Evolutionary conservation across 129 eudicot species (phyloP), one percentile per base, ranked within the genome.

Genomic region (Flaveria brownii): DNA sequence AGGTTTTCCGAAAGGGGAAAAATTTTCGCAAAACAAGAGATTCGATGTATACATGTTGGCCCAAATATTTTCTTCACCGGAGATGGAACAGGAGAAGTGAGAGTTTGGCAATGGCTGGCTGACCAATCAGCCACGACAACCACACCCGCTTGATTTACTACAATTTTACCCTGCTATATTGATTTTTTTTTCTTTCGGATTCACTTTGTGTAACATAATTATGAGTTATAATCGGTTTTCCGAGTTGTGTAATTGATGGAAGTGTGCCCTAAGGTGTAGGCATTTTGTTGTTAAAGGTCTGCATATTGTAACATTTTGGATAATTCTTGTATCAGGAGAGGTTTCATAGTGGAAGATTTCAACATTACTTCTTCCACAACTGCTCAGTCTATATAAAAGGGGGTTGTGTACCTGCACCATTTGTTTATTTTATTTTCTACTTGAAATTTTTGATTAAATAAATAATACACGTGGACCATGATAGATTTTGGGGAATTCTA

Each of bases 21-120:
- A 82, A 88, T 94, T 70, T 87, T 62, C 20, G 79, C 96, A 12
- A 94, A 86, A 73, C 81, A 91, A 79, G 96, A 91, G 77, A 86
- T 91, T 17, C 87, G 97, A 60, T 76, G 85, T 54, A 78, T 94
- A 82, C 93, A 94, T 1, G 77, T 82, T 5, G 98, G 98, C 14
- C 98, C 98, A 1, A 91, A 91, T 74, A 78, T 94, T 30, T 94
- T 94, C 81, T 91, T 94, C 78, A 94, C 97, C 0, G 98, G 98
- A 1, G 98, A 94, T 28, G 98, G 97, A 80, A 87, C 95, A 10
- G 97, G 98, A 30, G 88, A 82, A 75, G 96, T 94, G 41, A 87
- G 82, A 81, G 98, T 94, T 41, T 94, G 98, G 98, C 77, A 81
- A 20, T 91, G 96, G 97, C 76, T 84, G 41, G 86, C 90, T 12